phyloP scores from a whole-genome alignment of 352 stramenopile genomes.

The Pythium apleroticum region DNA sequence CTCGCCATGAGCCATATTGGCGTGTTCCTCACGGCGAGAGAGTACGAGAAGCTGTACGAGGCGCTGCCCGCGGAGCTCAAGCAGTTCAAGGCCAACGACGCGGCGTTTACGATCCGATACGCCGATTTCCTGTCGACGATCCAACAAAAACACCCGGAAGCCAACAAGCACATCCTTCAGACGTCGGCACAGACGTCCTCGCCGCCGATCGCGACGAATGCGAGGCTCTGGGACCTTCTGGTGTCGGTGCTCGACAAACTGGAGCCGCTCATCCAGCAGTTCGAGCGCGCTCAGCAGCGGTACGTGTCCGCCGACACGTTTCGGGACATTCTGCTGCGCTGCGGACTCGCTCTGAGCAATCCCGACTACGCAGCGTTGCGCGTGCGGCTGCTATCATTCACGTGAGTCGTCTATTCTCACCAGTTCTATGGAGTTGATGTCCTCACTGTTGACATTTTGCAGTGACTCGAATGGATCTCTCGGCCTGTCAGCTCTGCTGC shows the following conservation, averaged over 20 bases:
- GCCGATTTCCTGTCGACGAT: conserved; percentile 57
- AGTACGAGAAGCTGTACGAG: conserved; percentile 70
- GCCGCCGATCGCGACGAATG: conserved; percentile 30
- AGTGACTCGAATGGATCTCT: conserved; percentile 63
- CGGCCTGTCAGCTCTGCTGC: conserved; percentile 39
- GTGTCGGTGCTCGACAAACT: conserved; percentile 50
- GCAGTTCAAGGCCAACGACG: conserved; percentile 10
- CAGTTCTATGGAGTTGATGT: not conserved
- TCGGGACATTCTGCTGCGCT: conserved; percentile 57
- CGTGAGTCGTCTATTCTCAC: conserved; percentile 32
- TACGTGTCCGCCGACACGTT: conserved; percentile 58
- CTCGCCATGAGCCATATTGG: conserved; percentile 69
- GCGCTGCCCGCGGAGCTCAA: conserved; percentile 45
- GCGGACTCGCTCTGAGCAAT: conserved; percentile 63
- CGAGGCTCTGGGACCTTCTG: conserved; percentile 64
- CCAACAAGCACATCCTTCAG: conserved; percentile 29
- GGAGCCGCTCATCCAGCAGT: conserved; percentile 53
- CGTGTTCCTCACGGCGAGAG: conserved; percentile 61
- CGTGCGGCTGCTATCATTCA: conserved; percentile 57
- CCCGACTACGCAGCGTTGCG: conserved; percentile 67
- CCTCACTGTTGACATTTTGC: conserved; percentile 1
- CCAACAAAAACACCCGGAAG: conserved; percentile 29
- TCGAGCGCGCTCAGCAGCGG: conserved; percentile 50
- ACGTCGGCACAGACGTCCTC: conserved; percentile 44
- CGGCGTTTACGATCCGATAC: conserved; percentile 54